A percentile compares a stretch with the other conserved stretches of the same genome.
These are phyloP conservation scores for Penium margaritaceum DNA, from an alignment of 139 green algal genomes.

Conservation along the genomic window DNA sequence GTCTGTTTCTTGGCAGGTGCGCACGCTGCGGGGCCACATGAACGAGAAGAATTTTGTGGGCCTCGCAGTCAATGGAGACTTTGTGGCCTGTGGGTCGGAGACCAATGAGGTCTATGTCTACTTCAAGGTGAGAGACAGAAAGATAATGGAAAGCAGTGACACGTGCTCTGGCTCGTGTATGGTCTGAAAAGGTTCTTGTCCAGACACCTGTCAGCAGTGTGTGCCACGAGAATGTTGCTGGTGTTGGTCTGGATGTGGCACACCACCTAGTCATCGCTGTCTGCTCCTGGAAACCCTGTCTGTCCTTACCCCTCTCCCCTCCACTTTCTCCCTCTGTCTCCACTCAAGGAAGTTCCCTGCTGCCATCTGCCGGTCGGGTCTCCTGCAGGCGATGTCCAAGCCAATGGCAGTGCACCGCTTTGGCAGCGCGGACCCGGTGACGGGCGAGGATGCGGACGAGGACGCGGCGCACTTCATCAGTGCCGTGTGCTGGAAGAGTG, in stretches of 20 bases:
- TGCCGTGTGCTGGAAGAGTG: constrained; percentile 61
- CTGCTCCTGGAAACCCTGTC: neutral
- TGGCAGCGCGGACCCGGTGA: constrained; percentile 27
- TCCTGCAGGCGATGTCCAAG: constrained; percentile 45
- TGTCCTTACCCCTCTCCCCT: neutral
- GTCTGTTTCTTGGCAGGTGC: constrained; percentile 20
- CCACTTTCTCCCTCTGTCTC: neutral
- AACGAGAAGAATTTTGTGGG: constrained; percentile 97
- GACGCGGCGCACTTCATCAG: constrained; percentile 56
- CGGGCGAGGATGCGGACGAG: constrained; percentile 6
- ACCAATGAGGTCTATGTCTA: constrained; percentile 69
- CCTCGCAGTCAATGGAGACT: constrained; percentile 58
- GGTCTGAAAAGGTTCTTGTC: no score
- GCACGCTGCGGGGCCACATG: constrained; percentile 59
- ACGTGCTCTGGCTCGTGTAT: no score
- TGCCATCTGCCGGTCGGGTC: no score
- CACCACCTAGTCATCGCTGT: no score
- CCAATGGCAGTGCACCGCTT: constrained; percentile 36
- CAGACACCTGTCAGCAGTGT: no score
- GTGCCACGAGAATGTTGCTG: no score
- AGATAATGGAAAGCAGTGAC: no score
- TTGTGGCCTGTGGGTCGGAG: constrained; percentile 80
- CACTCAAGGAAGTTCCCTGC: no score
- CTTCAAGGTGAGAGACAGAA: constrained; percentile 50
- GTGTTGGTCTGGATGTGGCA: no score